phyloP scores from a whole-genome alignment of 148 eudicot species.

The Gaultheria prostrata region DNA sequence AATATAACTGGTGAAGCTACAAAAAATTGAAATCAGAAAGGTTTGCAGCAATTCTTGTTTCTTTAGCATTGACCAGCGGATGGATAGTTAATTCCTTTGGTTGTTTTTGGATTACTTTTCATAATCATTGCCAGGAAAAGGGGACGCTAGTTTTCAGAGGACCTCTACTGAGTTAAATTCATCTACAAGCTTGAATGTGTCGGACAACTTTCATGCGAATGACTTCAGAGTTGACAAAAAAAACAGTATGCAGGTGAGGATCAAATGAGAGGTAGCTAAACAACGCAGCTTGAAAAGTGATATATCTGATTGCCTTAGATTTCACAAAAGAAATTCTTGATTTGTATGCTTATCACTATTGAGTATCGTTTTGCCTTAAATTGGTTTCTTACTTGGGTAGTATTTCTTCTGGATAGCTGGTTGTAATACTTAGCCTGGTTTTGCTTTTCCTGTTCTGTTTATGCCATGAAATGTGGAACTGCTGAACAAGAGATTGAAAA shows the following conservation, averaged over 20 bases:
- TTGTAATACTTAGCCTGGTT: background rate
- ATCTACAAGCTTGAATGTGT: constrained; percentile 12
- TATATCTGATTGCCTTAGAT: background rate
- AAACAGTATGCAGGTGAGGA: constrained; percentile 45
- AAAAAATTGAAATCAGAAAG: background rate
- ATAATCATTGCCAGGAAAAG: constrained; percentile 48
- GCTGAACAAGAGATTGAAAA: background rate
- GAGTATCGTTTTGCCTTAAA: background rate
- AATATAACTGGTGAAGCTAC: background rate
- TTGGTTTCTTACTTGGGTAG: background rate
- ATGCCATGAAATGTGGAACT: background rate
- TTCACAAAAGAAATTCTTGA: background rate
- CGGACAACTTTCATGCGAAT: constrained; percentile 17
- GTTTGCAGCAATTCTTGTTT: background rate
- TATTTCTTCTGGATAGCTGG: background rate
- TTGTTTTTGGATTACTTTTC: constrained; percentile 10
- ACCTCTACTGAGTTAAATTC: constrained; percentile 26
- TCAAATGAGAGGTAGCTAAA: constrained; percentile 5
- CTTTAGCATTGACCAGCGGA: background rate
- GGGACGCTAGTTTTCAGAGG: constrained; percentile 27
- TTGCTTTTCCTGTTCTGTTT: background rate
- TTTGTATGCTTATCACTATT: background rate
- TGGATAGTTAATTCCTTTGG: background rate
- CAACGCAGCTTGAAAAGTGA: background rate
- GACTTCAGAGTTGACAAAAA: constrained; percentile 30